Base-by-base conservation (phyloP, 2,329 filamentous ascomycete species). In the Phialocephala sp. region DNA sequence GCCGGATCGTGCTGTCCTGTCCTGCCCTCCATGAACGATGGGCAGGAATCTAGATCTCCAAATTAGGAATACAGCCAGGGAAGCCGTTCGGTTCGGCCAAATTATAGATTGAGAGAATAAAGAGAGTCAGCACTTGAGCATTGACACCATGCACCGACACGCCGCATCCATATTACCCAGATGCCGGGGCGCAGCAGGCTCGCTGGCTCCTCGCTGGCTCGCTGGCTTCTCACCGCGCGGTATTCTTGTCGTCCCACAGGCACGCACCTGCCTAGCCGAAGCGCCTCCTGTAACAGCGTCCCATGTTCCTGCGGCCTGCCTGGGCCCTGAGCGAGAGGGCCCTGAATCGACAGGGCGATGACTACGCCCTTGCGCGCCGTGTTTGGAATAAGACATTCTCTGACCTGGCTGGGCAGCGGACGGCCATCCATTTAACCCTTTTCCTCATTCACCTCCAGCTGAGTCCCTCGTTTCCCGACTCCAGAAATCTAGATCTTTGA, bases 281-380 rank as follows among this genome's bases (percentile, higher is more conserved):
- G 56, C 56, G 56, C 56, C 41, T 59, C 36, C 56, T 59, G 56
- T 59, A 59, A 59, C 56, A 59, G 37, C 18, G 18, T 8, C n/a
- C 45, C 6, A n/a, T 24, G 8, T n/a, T n/a, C 41, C 15, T 43
- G 41, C 6, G 27, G 27, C 27, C 27, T 32, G 27, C 27, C 6
- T 6, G 3, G 27, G 27, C 27, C 27, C 27, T 32, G 27, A 32
- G 27, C 27, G 27, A 32, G 27, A n/a, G 27, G 27, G 6, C 27
- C 37, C 37, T 12, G 37, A 12, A 41, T n/a, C 12, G 37, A 3
- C 37, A 41, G 4, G 15, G 37, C 11, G 12, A 3, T 14, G 37
- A 4, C 37, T 3, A 22, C n/a, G 43, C 15, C 15, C 15, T n/a
- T 45, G 43, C 43, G 43, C n/a, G 43, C n/a, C 45, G 11, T 50